Conservation (phyloP, 2,329 filamentous ascomycete species). For the Elsinoe australis region DNA sequence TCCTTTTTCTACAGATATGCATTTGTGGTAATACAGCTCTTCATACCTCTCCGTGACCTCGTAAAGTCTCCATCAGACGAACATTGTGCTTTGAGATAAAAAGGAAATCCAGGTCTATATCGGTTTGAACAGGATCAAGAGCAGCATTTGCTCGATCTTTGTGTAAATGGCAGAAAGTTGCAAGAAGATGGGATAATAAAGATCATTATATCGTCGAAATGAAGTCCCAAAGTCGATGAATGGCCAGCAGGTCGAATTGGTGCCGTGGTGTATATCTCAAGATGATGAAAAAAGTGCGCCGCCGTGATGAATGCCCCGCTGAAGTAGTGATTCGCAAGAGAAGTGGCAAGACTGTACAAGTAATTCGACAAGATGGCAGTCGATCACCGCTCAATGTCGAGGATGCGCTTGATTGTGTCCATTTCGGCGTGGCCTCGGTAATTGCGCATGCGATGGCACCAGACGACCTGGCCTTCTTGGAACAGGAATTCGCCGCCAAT, state of each 20-base stretch:
- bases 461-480: constrained; percentile 34
- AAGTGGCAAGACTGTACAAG: constrained; percentile 9
- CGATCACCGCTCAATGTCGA: constrained; percentile 30
- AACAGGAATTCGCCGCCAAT: constrained; percentile 38
- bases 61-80: too few relatives aligned
- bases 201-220: constrained; percentile 10
- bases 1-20: too few relatives aligned
- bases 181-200: too few relatives aligned
- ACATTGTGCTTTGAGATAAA: too few relatives aligned
- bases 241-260: constrained; percentile 9
- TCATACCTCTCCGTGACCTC: too few relatives aligned
- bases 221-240: constrained; percentile 2
- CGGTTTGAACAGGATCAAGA: too few relatives aligned
- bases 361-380: background rate
- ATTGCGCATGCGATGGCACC: constrained; percentile 38
- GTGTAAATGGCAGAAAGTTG: too few relatives aligned
- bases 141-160: too few relatives aligned
- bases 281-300: constrained; percentile 5
- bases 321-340: background rate
- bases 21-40: background rate
- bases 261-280: background rate
- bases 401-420: constrained; percentile 28
- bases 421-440: constrained; percentile 34
- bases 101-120: too few relatives aligned
- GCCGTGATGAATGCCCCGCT: constrained; percentile 11